These are phyloP conservation scores for Cutaneotrichosporon sp. DNA, from an alignment of 1,284 basidiomycete genomes.

Conservation along the genomic window DNA sequence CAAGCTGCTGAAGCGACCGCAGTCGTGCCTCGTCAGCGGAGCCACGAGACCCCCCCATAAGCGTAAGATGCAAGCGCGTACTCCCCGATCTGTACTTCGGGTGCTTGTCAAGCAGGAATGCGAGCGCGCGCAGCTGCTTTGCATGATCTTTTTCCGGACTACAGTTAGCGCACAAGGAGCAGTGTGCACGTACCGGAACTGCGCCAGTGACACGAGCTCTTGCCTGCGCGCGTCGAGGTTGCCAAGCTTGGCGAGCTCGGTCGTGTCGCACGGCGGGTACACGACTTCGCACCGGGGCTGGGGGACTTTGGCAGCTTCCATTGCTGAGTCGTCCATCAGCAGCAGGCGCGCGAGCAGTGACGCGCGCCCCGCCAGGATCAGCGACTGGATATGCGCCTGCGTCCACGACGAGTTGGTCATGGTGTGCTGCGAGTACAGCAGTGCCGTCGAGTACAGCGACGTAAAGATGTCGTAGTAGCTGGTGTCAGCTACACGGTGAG, in stretches of 20 bases:
- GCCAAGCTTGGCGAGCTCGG: constrained; percentile 59
- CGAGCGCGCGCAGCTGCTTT: constrained; percentile 69
- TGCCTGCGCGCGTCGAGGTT: constrained; percentile 58
- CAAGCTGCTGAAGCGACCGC: constrained; percentile 57
- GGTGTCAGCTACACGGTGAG: constrained; percentile 5
- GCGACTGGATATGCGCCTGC: constrained; percentile 68
- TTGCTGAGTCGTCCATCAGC: constrained; percentile 31
- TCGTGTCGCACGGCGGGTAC: constrained; percentile 89
- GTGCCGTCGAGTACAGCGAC: constrained; percentile 68
- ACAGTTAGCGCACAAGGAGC: neutral
- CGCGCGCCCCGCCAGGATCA: constrained; percentile 51
- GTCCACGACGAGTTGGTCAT: constrained; percentile 99
- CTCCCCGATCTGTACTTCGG: constrained; percentile 52
- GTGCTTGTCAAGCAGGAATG: constrained; percentile 56
- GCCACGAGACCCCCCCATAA: constrained; percentile 82
- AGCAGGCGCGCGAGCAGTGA: constrained; percentile 30
- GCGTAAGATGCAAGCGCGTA: constrained; percentile 29
- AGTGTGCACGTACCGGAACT: constrained; percentile 66
- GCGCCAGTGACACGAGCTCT: constrained; percentile 80
- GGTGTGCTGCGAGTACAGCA: constrained; percentile 62
- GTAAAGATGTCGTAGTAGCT: constrained; percentile 90
- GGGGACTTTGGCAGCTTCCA: neutral
- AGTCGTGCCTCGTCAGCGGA: constrained; percentile 68
- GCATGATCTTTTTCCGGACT: constrained; percentile 89
- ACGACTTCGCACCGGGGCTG: constrained; percentile 53